Percentiles rank a stretch among this genome's conserved stretches.
Evolutionary conservation across 1,284 basidiomycete species (phyloP).

Genomic region (Trichosporon sp.): DNA sequence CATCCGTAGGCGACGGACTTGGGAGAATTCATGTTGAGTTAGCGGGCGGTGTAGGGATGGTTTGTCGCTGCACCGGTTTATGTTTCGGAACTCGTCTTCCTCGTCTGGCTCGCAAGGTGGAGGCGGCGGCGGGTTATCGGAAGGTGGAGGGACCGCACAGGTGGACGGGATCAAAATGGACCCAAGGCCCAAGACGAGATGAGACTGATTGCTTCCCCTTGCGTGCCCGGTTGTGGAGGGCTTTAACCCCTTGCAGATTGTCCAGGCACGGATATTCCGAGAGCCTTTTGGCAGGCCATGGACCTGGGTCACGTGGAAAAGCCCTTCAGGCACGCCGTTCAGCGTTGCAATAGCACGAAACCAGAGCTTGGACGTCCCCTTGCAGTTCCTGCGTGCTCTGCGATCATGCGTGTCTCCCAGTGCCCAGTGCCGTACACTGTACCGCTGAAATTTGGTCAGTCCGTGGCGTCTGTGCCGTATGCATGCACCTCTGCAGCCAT

Average conservation of each 20-base stretch:
- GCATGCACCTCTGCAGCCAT: no score
- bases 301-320: neutral
- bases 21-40: conserved; percentile 27
- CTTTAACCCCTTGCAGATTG: conserved; percentile 1
- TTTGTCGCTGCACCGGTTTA: neutral
- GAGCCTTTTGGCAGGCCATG: neutral
- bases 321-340: neutral
- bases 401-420: no score
- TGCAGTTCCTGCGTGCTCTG: no score
- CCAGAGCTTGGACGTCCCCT: neutral
- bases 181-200: neutral
- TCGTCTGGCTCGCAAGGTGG: neutral
- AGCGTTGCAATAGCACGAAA: neutral
- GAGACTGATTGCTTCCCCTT: neutral
- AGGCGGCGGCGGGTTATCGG: neutral
- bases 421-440: no score
- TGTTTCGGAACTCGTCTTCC: neutral
- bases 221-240: neutral
- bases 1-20: conserved; percentile 28
- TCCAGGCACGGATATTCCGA: conserved; percentile 13
- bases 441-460: no score
- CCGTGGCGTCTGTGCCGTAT: no score
- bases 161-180: neutral
- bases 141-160: no score
- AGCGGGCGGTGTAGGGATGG: conserved; percentile 7